Evolutionary conservation across 306 rosid species (phyloP), one percentile per base, ranked within the genome.

Genomic region (Cajanus cajan): DNA sequence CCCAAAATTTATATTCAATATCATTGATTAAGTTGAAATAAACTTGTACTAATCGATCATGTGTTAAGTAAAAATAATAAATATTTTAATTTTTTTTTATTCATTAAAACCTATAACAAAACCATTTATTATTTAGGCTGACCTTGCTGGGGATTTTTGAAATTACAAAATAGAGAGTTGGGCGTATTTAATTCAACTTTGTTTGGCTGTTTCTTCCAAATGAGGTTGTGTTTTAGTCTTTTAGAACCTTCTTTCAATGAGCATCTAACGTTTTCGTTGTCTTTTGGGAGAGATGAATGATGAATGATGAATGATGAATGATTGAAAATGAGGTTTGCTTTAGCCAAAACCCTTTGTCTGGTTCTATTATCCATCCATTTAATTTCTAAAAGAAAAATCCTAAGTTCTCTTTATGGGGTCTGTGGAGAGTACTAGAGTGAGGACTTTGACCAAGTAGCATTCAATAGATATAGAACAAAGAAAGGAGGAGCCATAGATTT

Each of bases 381-480:
- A n/a, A n/a, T n/a, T n/a, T n/a, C n/a, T n/a, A n/a, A n/a, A n/a
- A 24, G 40, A 16, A 44, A 15, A 81, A 44, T 21, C 7, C 14
- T 1, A 14, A 69, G 21, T 44, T 65, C 70, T 44, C 58, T 72
- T 68, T 40, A 1, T 77, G 45, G 37, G 62, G 54, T 66, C 68
- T 45, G 3, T 43, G 41, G 21, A 68, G 80, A 31, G 48, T 33
- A 41, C 5, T 16, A 51, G 22, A 50, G 65, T 39, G 11, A 14
- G 45, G 57, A 31, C 41, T 51, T 34, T 73, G 84, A 81, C 80
- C 54, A 68, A 59, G 34, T 57, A 57, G 65, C n/a, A 58, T 58
- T 43, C 18, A 13, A 69, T 40, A 45, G 10, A 70, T 4, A 48
- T 62, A 19, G 10, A 69, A 47, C 37, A 43, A 57, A 75, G 45